These are phyloP conservation scores for Tilletia caries DNA, from an alignment of 1,284 basidiomycete species.

Conservation along the genomic window DNA sequence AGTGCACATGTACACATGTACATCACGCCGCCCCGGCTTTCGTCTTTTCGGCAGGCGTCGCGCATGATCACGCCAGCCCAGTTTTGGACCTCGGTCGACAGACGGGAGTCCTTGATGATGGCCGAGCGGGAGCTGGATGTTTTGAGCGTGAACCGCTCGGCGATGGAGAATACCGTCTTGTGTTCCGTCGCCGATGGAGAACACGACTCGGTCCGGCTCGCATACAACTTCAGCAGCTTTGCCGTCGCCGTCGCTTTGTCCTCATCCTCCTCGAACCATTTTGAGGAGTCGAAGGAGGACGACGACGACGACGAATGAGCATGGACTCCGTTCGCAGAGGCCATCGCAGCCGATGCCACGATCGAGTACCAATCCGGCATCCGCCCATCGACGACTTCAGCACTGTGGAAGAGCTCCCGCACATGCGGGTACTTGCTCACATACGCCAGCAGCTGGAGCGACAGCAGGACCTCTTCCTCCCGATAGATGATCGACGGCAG, in stretches of 20 bases:
- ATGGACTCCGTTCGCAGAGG: neutral
- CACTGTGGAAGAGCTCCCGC: conserved; percentile 81
- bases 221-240: neutral
- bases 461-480: conserved; percentile 89
- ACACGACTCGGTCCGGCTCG: conserved; percentile 3
- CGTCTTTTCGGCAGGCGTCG: conserved; percentile 94
- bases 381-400: conserved; percentile 34
- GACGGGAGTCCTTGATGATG: conserved; percentile 62
- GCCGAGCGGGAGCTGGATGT: conserved; percentile 70
- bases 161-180: conserved; percentile 74
- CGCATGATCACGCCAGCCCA: conserved; percentile 99
- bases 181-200: conserved; percentile 37
- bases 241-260: neutral
- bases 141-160: conserved; percentile 92
- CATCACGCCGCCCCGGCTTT: conserved; percentile 79
- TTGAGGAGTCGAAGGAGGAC: neutral
- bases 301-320: neutral
- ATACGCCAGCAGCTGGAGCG: conserved; percentile 89
- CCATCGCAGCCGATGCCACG: conserved; percentile 1
- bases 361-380: conserved; percentile 26
- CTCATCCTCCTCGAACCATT: neutral
- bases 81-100: conserved; percentile 91
- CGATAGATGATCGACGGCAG: conserved; percentile 61
- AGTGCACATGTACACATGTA: too few relatives aligned
- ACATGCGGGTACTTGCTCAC: conserved; percentile 98